These are phyloP conservation scores for Camellia japonica DNA, from an alignment of 148 eudicot species.

Conservation along the genomic window DNA sequence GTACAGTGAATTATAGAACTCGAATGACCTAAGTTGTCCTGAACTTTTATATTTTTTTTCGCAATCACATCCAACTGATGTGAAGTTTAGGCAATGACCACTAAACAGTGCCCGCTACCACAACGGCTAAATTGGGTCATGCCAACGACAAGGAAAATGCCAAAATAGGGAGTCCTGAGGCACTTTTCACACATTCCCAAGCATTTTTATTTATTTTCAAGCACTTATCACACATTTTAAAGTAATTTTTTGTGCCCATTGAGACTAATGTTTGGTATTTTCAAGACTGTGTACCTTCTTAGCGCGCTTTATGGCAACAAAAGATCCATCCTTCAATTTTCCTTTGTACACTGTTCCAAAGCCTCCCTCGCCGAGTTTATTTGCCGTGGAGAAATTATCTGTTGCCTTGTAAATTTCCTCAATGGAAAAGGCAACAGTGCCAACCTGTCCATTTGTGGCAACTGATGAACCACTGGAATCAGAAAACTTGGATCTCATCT, in stretches of 20 bases:
- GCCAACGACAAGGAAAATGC: too few species aligned
- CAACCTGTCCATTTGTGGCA: conserved; percentile 27
- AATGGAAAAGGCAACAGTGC: conserved; percentile 37
- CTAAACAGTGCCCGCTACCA: too few species aligned
- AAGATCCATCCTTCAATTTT: conserved; percentile 49
- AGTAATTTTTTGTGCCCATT: too few species aligned
- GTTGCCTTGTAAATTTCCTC: conserved; percentile 59
- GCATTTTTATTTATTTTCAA: too few species aligned
- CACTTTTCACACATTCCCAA: too few species aligned
- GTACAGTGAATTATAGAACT: background rate
- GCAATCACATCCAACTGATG: background rate
- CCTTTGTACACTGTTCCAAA: conserved; percentile 70
- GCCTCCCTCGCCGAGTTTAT: conserved; percentile 65
- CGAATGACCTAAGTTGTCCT: background rate
- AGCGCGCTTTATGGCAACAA: conserved; percentile 71
- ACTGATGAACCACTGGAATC: conserved; percentile 30
- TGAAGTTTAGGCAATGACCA: conserved; percentile 1
- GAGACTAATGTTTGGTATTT: background rate
- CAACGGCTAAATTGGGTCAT: too few species aligned
- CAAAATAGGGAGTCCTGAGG: too few species aligned
- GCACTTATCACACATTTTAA: too few species aligned
- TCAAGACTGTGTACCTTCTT: conserved; percentile 40
- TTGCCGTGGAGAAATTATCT: conserved; percentile 47
- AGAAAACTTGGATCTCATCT: conserved; percentile 20
- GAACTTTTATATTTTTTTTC: too few species aligned